Evolutionary conservation across 2,329 filamentous ascomycete species (phyloP).

Genomic region (Pleoardoris graminearum): DNA sequence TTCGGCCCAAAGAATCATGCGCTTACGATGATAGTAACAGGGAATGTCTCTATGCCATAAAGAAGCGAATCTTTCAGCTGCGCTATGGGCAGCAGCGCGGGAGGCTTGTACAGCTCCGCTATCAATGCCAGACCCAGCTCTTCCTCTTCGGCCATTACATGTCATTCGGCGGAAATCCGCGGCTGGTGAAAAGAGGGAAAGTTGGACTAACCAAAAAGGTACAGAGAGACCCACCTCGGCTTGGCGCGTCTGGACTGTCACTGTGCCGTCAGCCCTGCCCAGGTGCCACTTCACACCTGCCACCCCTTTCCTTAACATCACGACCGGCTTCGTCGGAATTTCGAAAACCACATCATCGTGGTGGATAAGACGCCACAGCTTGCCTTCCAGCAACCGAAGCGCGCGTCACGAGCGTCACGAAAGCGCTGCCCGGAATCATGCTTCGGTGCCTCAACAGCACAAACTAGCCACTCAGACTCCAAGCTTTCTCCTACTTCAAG

Average conservation of each 20-base stretch:
- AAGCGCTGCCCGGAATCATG: too few species aligned
- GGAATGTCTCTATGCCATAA: slow-evolving; percentile 81
- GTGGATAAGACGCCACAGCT: too few species aligned
- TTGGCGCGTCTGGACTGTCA: neutral
- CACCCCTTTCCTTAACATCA: slow-evolving; percentile 2
- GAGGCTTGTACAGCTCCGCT: slow-evolving; percentile 82
- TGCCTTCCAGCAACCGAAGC: too few species aligned
- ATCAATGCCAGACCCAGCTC: slow-evolving; percentile 59
- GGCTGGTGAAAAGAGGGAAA: neutral
- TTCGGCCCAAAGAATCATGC: too few species aligned
- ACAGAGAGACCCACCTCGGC: neutral
- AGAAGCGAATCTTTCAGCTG: slow-evolving; percentile 78
- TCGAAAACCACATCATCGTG: too few species aligned
- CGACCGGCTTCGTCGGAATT: neutral
- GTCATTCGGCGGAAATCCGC: neutral
- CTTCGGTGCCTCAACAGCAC: too few species aligned
- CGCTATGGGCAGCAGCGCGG: slow-evolving; percentile 82
- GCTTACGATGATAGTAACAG: slow-evolving; percentile 79
- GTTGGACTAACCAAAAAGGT: neutral
- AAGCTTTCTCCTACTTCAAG: too few species aligned
- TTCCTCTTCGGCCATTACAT: slow-evolving; percentile 37
- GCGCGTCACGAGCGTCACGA: too few species aligned
- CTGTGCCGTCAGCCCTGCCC: neutral
- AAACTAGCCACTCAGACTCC: too few species aligned
- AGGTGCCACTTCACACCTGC: too few species aligned